Base-by-base conservation (phyloP, 352 stramenopile species). In the Phytophthora cajani region DNA sequence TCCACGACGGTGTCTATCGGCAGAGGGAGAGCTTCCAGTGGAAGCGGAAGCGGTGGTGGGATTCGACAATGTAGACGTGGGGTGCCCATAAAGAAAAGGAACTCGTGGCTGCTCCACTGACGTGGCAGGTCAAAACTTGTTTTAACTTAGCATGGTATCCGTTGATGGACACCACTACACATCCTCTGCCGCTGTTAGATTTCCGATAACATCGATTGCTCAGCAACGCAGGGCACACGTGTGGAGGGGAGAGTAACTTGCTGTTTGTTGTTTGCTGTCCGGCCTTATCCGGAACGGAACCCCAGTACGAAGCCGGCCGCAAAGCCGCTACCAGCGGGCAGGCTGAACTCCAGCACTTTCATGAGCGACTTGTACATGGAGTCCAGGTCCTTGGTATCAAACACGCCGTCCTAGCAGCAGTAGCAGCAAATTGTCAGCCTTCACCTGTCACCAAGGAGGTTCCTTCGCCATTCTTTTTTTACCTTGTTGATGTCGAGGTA, bases 401-500 rank as follows among this genome's bases (percentile, higher is more conserved):
- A 82, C 44, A 82, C 53, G 10, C 87, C 87, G 51, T 94, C 87
- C 84, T 94, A 27, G 23, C 23, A 61, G 46, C 19, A 52, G 19
- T n/a, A 76, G n/a, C 21, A 54, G 21, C 11, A 23, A 23, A 11
- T 12, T 2, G 23, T 55, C 14, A 32, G 47, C 44, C 7, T 23
- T 11, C 23, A 27, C 23, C n/a, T 50, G 44, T 6, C n/a, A 5
- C 5, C 17, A 16, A 23, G 7, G 10, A 6, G n/a, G 7, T 12
- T 9, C 14, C 36, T 10, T 23, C 5, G 10, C 23, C 23, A 27
- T 27, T 42, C 6, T 0, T 27, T 42, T 3, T 0, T 21, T 61
- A 94, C 87, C 81, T 95, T 84, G 70, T 94, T 92, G 33, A 93
- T 78, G 51, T 97, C 88, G 27, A 96, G 74, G 49, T 87, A 82